Base-by-base conservation (phyloP, 1,284 basidiomycete genomes). In the Taiwanofungus camphoratus region DNA sequence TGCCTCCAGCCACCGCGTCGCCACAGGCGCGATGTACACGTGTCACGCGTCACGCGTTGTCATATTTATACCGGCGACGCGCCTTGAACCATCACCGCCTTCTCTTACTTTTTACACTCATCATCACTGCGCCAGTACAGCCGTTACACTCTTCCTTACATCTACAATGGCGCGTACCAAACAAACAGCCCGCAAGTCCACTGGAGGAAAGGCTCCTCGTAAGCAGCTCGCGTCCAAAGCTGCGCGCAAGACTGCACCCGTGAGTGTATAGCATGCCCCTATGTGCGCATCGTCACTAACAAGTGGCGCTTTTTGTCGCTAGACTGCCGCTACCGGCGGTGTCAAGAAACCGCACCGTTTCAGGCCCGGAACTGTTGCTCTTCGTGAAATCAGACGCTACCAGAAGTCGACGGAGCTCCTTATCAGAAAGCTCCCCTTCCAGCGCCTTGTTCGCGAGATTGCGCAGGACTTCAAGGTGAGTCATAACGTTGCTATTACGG, bases 291-390 rank as follows among this genome's bases (percentile, higher is more conserved):
- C 27, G 38, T 48, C 33, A 18, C 31, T n/a, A 22, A 34, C 33
- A 20, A 15, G 15, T 5, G n/a, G n/a, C 21, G 39, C 31, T 21
- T 41, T 33, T 30, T 20, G n/a, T 20, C 39, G 2, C 16, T 20
- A 63, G 59, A 60, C 72, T 40, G 65, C 29, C 7, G 33, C 73
- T 30, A 85, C 93, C 59, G 92, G 92, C 74, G 93, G 93, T 79
- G 92, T 93, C 56, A 92, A 94, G 89, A 93, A 93, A 81, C 90
- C 90, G 53, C 91, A 94, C 76, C 85, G 92, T 56, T 95, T 95
- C 88, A 84, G 90, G 65, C 93, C 93, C 53, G 93, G 93, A 76
- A 96, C 93, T 51, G 93, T 97, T 64, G 93, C 94, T 54, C 88
- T 97, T 56, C 91, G 93, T 76, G 93, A 98, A 75, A 97, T 98